These are phyloP conservation scores for Sequoiadendron giganteum DNA, from an alignment of 75 land plant genomes.

Conservation along the genomic window DNA sequence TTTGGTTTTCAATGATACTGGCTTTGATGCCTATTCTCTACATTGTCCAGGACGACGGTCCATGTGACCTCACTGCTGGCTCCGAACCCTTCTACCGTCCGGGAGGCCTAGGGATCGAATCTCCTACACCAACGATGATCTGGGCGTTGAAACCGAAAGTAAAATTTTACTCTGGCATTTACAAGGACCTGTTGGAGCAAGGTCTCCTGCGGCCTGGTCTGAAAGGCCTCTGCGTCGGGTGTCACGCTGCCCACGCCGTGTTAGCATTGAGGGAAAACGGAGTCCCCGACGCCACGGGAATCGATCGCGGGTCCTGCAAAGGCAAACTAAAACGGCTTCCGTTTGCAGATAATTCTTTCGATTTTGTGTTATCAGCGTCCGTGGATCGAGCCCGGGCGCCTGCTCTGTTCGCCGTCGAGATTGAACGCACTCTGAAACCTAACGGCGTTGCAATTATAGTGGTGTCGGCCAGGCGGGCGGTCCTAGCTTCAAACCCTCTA, in stretches of 20 bases:
- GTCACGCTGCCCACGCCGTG: background rate
- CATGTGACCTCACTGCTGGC: background rate
- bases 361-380: slow-evolving; percentile 17
- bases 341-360: slow-evolving; percentile 10
- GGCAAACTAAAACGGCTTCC: background rate
- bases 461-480: background rate
- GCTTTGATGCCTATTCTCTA: background rate
- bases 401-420: slow-evolving; percentile 16
- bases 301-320: background rate
- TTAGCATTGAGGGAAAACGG: slow-evolving; percentile 8
- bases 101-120: background rate
- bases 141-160: background rate
- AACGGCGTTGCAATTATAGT: background rate
- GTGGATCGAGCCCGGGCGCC: slow-evolving; percentile 20
- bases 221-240: slow-evolving; percentile 16
- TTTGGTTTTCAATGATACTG: background rate
- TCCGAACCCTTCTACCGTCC: background rate
- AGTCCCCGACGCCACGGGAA: slow-evolving; percentile 2
- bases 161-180: background rate
- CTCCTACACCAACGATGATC: background rate
- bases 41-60: background rate
- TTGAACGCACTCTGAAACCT: slow-evolving; percentile 18
- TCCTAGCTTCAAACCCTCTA: background rate
- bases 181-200: background rate
- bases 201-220: slow-evolving; percentile 13